These are phyloP conservation scores for Suhomyces faveliae DNA, from an alignment of 805 yeast species.

Conservation along the genomic window DNA sequence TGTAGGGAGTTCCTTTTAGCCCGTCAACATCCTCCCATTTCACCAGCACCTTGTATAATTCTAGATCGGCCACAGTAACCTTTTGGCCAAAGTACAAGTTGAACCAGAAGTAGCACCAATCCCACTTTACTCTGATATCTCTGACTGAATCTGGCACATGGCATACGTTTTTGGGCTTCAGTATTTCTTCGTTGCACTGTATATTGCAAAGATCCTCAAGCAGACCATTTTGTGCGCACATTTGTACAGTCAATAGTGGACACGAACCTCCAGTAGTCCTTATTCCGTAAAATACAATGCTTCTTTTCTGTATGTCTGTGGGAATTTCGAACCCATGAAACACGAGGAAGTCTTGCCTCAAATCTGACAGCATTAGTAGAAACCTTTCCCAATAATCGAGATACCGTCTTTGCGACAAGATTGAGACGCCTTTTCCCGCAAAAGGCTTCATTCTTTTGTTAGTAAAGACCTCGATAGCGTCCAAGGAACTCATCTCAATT, in stretches of 20 bases:
- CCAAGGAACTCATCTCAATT: constrained; percentile 25
- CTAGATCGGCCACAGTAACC: neutral
- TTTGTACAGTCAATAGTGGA: neutral
- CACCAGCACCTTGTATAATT: neutral
- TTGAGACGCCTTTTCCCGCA: constrained; percentile 68
- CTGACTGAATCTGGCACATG: neutral
- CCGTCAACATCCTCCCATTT: constrained; percentile 60
- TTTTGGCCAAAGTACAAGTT: neutral
- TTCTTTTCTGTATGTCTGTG: no score
- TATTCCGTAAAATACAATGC: neutral
- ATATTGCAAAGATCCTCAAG: neutral
- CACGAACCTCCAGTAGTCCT: neutral
- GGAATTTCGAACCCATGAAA: neutral
- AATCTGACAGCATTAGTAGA: constrained; percentile 4
- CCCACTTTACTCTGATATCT: neutral
- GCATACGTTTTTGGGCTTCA: neutral
- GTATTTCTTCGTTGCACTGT: neutral
- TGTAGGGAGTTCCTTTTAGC: constrained; percentile 54
- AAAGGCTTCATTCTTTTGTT: constrained; percentile 53
- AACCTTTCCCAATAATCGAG: constrained; percentile 50
- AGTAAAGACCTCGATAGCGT: constrained; percentile 56
- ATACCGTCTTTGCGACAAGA: constrained; percentile 66
- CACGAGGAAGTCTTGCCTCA: neutral
- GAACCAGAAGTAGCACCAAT: constrained; percentile 28
- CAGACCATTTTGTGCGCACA: neutral